These are phyloP conservation scores for Ilex paraguariensis DNA, from an alignment of 305 asterid genomes.

Conservation along the genomic window DNA sequence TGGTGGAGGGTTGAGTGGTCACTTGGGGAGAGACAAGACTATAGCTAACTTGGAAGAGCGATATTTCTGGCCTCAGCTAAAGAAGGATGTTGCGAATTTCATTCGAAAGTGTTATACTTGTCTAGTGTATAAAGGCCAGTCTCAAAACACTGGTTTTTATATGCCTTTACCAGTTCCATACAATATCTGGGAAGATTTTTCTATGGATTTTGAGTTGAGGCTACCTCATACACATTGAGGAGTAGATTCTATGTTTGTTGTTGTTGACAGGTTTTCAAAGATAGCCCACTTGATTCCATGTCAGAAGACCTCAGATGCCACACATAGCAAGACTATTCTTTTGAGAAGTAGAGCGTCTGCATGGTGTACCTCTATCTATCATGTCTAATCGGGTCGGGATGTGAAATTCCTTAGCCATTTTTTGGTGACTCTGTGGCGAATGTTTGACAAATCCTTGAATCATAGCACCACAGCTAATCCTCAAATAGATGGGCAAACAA, in stretches of 20 bases:
- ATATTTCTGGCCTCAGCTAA: neutral
- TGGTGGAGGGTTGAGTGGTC: neutral
- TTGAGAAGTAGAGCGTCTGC: too few relatives aligned
- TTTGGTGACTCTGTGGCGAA: too few relatives aligned
- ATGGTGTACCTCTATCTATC: too few relatives aligned
- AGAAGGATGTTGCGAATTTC: neutral
- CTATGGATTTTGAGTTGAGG: neutral
- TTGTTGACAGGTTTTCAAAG: neutral
- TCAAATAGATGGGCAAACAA: too few relatives aligned
- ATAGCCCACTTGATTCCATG: neutral
- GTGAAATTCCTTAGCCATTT: too few relatives aligned
- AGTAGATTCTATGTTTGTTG: neutral
- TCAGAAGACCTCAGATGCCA: neutral
- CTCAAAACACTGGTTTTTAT: neutral
- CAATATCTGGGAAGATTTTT: neutral
- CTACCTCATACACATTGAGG: neutral
- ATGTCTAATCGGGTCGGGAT: too few relatives aligned
- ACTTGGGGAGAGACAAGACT: neutral
- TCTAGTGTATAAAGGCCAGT: neutral
- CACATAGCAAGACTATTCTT: neutral
- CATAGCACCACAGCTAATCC: too few relatives aligned
- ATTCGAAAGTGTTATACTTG: neutral
- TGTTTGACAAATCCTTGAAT: too few relatives aligned
- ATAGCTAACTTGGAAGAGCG: neutral
- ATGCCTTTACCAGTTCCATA: neutral